Evolutionary conservation across 352 stramenopile species (phyloP).

Genomic region (Phytophthora sojae): DNA sequence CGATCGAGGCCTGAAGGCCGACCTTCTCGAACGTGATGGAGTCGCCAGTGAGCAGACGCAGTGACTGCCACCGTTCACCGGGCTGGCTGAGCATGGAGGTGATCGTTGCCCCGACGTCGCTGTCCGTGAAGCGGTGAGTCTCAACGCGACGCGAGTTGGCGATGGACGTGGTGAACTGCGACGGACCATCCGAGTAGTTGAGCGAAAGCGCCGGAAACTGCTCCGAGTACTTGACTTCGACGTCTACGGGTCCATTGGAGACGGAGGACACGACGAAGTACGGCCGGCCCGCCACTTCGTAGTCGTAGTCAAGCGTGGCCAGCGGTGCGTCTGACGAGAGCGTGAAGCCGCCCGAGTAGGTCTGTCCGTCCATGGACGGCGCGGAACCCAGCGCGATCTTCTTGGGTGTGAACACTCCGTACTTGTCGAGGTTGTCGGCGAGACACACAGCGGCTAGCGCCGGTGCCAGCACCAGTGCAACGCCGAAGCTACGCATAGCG

Average conservation of each 20-base stretch:
- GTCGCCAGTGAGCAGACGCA: constrained; percentile 35
- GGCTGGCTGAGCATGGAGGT: constrained; percentile 36
- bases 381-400: constrained; percentile 28
- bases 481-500: constrained; percentile 13
- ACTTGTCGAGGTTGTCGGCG: constrained; percentile 24
- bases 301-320: constrained; percentile 40
- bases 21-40: constrained; percentile 38
- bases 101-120: constrained; percentile 22
- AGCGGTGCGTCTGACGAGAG: constrained; percentile 26
- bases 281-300: constrained; percentile 33
- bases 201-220: constrained; percentile 33
- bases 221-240: constrained; percentile 45
- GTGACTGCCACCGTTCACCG: constrained; percentile 38
- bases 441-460: constrained; percentile 12
- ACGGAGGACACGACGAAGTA: constrained; percentile 36
- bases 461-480: constrained; percentile 12
- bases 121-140: constrained; percentile 31
- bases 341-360: constrained; percentile 28
- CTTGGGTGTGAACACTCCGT: constrained; percentile 39
- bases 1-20: constrained; percentile 34
- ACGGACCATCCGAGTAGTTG: constrained; percentile 36
- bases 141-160: constrained; percentile 40
- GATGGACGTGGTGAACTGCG: constrained; percentile 28
- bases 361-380: constrained; percentile 19
- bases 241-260: constrained; percentile 27